Evolutionary conservation across 495 filamentous ascomycete genomes (phyloP).

Genomic region (Neurospora terricola): DNA sequence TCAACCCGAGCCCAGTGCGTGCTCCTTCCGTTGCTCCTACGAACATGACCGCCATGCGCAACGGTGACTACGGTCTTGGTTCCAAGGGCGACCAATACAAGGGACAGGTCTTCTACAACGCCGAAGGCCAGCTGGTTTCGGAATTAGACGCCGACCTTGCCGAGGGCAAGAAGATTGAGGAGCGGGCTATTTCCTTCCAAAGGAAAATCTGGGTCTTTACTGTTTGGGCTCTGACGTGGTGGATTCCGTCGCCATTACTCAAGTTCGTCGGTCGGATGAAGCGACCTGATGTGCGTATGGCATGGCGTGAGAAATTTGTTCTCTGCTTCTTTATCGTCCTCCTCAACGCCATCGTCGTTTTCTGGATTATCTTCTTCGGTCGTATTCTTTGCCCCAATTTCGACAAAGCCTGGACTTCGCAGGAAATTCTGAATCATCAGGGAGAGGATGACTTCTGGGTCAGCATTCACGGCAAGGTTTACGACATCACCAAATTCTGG

Average conservation of each 20-base stretch:
- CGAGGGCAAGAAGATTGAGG: conserved; percentile 64
- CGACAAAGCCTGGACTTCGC: conserved; percentile 76
- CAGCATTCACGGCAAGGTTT: conserved; percentile 78
- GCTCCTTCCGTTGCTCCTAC: conserved; percentile 69
- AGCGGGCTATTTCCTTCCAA: conserved; percentile 47
- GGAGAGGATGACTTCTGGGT: conserved; percentile 75
- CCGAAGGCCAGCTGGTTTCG: conserved; percentile 44
- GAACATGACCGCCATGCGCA: conserved; percentile 53
- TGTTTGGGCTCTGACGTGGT: conserved; percentile 84
- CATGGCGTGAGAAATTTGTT: conserved; percentile 92
- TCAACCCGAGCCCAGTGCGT: conserved; percentile 29
- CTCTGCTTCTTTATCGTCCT: conserved; percentile 71
- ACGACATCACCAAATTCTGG: conserved; percentile 87
- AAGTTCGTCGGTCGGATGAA: conserved; percentile 89
- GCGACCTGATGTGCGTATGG: conserved; percentile 90
- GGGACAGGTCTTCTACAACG: conserved; percentile 59
- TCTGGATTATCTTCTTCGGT: conserved; percentile 87
- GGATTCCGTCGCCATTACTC: conserved; percentile 83
- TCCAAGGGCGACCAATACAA: conserved; percentile 72
- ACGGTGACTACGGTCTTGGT: conserved; percentile 84
- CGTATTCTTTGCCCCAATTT: conserved; percentile 79
- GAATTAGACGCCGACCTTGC: conserved; percentile 65
- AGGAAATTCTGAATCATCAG: conserved; percentile 62
- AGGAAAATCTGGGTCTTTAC: conserved; percentile 70
- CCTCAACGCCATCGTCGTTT: conserved; percentile 75